Base-by-base conservation (phyloP, 2,329 filamentous ascomycete genomes). In the Cyphellophora europaea region DNA sequence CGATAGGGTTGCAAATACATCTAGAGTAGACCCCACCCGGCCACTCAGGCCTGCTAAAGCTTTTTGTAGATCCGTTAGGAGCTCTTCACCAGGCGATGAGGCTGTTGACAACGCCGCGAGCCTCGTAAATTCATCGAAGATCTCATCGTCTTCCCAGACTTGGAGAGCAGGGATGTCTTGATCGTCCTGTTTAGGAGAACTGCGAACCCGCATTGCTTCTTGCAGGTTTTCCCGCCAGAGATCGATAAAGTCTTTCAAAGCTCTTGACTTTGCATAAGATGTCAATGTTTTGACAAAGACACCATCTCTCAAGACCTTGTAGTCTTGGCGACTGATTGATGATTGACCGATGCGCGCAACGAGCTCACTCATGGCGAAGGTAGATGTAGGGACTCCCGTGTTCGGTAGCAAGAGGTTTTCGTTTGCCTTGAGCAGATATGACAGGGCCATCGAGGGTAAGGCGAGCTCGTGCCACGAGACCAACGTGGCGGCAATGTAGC, bases 121-220 rank as follows among this genome's bases (percentile, higher is more conserved):
- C 21, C n/a, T 25, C 21, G 53, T 49, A 45, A 58, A 64, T 21
- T 44, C 48, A 16, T 55, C 50, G 19, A 56, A 57, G 11, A 66
- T 21, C 39, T 62, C 59, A 33, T 65, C 59, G 37, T 65, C 61
- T 43, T 66, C 63, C 63, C 63, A 67, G 3, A 64, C 51, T 5
- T 58, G 57, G 27, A 28, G 43, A 37, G 16, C 54, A 30, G 16
- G 36, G 47, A 19, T 32, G 30, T 23, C 53, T 43, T 31, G 42
- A 32, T 10, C 37, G 43, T 36, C 57, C 56, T 27, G 16, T 16
- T 27, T 36, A 8, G 33, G 32, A 2, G 35, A 51, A 43, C 45
- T 53, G 41, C 41, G 41, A 12, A 34, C 30, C 8, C 42, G 37
- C 40, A 65, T 58, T 8, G 62, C 41, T 5, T 50, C 41, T n/a